Base-by-base conservation (phyloP, 495 filamentous ascomycete species). In the Ramalina intermedia region DNA sequence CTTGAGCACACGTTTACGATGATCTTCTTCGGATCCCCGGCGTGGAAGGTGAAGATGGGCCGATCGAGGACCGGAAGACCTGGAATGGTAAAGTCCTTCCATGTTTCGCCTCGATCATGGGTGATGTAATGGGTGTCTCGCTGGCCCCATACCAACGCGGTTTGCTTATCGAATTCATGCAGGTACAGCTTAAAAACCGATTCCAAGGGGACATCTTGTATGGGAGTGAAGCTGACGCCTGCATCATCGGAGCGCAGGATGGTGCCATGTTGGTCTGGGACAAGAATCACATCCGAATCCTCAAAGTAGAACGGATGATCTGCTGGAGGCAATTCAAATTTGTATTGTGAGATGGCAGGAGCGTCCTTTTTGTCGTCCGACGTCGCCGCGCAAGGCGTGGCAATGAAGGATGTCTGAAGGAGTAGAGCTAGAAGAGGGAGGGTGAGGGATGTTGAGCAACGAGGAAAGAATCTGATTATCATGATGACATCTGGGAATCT, bases 61-160 rank as follows among this genome's bases (percentile, higher is more conserved):
- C 58, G 52, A 38, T 62, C 65, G 17, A 69, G 60, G 27, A 71
- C 71, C 29, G 68, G 71, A 24, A 58, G 57, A 26, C 67, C 72
- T 27, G 70, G 63, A 12, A 80, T 75, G 41, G 76, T 57, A 61
- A 94, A 96, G 17, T 73, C 61, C 29, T 66, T 63, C 93, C 93
- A 98, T 6, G 73, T 76, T 63, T 88, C 70, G 16, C 85, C 91
- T 55, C 76, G 73, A 63, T 98, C 79, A 6, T 71, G 71, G 1
- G 91, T 96, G 37, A 82, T 75, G 74, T 80, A 95, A 66, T 96
- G 87, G 38, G 60, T 66, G 17, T 65, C 68, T n/a, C 72, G 65
- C 29, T 59, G 61, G 17, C 84, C 84, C 35, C 95, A 57, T 45
- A 82, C 76, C 52, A 93, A 89, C 9, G 91, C 91, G 52, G 81